Conservation (phyloP, 768 basidiomycete species). For the Lentinus tigrinus region DNA sequence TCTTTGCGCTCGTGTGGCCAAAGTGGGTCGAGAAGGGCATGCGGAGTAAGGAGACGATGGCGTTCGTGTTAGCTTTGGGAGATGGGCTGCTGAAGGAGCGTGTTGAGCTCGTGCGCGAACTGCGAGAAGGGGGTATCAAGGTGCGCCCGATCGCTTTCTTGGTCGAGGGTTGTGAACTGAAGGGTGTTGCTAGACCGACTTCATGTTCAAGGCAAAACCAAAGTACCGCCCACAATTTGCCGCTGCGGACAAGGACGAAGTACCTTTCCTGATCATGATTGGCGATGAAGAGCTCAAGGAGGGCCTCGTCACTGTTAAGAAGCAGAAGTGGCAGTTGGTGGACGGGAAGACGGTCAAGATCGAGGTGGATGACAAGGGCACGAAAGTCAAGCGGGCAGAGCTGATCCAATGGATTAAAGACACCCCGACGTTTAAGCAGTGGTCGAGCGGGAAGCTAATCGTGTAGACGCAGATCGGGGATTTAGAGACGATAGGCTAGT, state of each 20-base stretch:
- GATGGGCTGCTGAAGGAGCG: slow-evolving; percentile 87
- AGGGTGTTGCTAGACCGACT: slow-evolving; percentile 65
- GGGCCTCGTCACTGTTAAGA: slow-evolving; percentile 88
- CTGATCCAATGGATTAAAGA: slow-evolving; percentile 35
- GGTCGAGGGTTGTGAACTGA: slow-evolving; percentile 1
- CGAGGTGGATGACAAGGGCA: slow-evolving; percentile 44
- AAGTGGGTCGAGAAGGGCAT: slow-evolving; percentile 79
- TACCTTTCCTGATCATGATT: slow-evolving; percentile 91
- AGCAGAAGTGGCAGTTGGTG: slow-evolving; percentile 79
- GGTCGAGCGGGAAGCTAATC: slow-evolving; percentile 32
- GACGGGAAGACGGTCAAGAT: slow-evolving; percentile 69
- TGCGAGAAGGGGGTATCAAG: slow-evolving; percentile 88
- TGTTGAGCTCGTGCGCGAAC: slow-evolving; percentile 71
- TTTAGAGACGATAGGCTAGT: not conserved
- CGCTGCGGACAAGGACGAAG: slow-evolving; percentile 86
- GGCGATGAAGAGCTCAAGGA: slow-evolving; percentile 81
- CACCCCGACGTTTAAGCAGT: slow-evolving; percentile 29
- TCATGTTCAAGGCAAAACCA: slow-evolving; percentile 89
- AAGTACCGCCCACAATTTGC: slow-evolving; percentile 87
- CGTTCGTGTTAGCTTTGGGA: slow-evolving; percentile 89
- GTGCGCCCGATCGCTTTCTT: slow-evolving; percentile 37
- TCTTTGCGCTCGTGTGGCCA: slow-evolving; percentile 89
- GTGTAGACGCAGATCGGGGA: not conserved
- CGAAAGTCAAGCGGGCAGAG: slow-evolving; percentile 39
- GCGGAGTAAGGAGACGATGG: slow-evolving; percentile 89